Conservation (phyloP, 306 rosid genomes). For the Cucumis sativus region Cucumber_9930_V3 NC_026658.2:14279501-14280000, state of each 20-base stretch:
- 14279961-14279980: constrained; percentile 33
- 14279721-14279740: background rate
- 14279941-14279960: constrained; percentile 75
- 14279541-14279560: constrained; percentile 75
- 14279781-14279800: background rate
- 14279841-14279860: background rate
- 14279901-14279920: constrained; percentile 69
- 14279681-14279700: background rate
- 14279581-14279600: constrained; percentile 39
- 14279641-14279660: background rate
- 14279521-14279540: constrained; percentile 66
- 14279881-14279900: constrained; percentile 46
- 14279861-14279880: background rate
- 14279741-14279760: background rate
- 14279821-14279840: background rate
- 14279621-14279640: background rate
- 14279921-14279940: constrained; percentile 88
- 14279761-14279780: background rate
- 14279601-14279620: background rate
- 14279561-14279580: constrained; percentile 87
- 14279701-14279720: background rate
- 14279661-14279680: background rate
- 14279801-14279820: background rate
- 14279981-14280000: constrained; percentile 27
- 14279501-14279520: constrained; percentile 62